A percentile compares a stretch with the other conserved stretches of the same genome.
phyloP scores from a whole-genome alignment of 148 eudicot genomes.

The Diospyros kaki region DNA sequence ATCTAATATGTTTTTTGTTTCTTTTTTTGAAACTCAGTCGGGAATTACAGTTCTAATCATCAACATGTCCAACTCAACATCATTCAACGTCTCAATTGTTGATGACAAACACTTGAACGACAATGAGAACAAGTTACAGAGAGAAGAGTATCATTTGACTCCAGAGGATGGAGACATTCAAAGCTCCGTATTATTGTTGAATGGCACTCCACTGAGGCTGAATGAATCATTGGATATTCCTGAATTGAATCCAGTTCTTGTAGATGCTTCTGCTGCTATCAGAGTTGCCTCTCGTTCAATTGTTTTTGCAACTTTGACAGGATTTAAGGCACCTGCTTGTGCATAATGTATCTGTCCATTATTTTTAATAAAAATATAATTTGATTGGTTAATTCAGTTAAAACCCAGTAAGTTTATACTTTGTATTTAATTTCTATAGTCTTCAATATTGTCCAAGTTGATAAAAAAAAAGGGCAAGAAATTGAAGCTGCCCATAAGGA shows the following conservation, averaged over 20 bases:
- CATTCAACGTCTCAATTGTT: constrained; percentile 25
- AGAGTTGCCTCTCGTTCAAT: constrained; percentile 32
- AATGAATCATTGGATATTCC: constrained; percentile 38
- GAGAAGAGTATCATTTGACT: constrained; percentile 70
- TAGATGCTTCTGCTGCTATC: constrained; percentile 24
- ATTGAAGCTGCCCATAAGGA: too few relatives aligned
- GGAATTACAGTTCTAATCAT: constrained; percentile 44
- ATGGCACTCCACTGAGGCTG: constrained; percentile 43
- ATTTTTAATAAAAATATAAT: too few relatives aligned
- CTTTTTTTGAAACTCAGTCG: constrained; percentile 16
- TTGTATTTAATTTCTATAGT: too few relatives aligned
- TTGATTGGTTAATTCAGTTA: too few relatives aligned
- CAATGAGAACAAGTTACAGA: background rate
- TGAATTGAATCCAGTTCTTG: constrained; percentile 29
- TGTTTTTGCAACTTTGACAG: constrained; percentile 33
- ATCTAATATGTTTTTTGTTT: background rate
- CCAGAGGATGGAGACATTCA: constrained; percentile 46
- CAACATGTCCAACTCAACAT: constrained; percentile 54
- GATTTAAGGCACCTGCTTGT: constrained; percentile 45
- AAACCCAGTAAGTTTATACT: too few relatives aligned
- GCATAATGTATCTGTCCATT: background rate
- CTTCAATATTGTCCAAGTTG: too few relatives aligned
- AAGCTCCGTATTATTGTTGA: constrained; percentile 41
- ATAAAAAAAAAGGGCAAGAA: too few relatives aligned
- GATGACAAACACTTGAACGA: constrained; percentile 26